Base-by-base conservation (phyloP, 164 flowering plant genomes). In the Tetrastigma voinierianum region DNA sequence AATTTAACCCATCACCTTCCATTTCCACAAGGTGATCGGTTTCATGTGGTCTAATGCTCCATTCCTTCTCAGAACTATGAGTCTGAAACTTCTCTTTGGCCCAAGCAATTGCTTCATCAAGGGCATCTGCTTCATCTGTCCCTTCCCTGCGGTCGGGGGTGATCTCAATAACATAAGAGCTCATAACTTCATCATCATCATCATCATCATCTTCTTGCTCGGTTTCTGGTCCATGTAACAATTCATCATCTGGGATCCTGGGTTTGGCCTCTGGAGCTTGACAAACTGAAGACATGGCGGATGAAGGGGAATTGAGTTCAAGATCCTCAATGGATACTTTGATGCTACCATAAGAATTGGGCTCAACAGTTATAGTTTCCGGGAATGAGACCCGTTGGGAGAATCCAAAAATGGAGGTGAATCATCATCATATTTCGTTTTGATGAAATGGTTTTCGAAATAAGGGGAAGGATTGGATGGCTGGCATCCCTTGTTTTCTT, bases 91-190 rank as follows among this genome's bases (percentile, higher is more conserved):
- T 90, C 80, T 90, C 95, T 67, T 87, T 90, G 1, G 92, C 96
- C 98, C 98, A 93, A 8, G 96, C 96, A 60, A 93, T 89, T 1
- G 96, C 96, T 68, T 90, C 98, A 54, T 87, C 91, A 10, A 93
- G 72, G 13, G 77, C 83, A 17, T 76, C 72, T 4, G 86, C 84
- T 65, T 90, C 89, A 20, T 70, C 72, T 2, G 43, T 23, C 9
- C 74, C 84, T 59, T 78, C 86, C 58, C 79, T 77, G 13, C 62
- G 54, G 4, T 76, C 80, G 47, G 82, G 64, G 62, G 25, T 81
- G 61, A 87, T 84, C 79, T 93, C 95, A 64, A 93, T 89, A 5
- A 90, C 93, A 69, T 83, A 93, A 55, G 93, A 86, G 64, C 85
- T 78, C 80, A 84, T 77, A 12, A 72, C 65, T 43, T 85, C 93